Conservation (phyloP, 78 protist genomes). For the Isochrysis galbana region DNA sequence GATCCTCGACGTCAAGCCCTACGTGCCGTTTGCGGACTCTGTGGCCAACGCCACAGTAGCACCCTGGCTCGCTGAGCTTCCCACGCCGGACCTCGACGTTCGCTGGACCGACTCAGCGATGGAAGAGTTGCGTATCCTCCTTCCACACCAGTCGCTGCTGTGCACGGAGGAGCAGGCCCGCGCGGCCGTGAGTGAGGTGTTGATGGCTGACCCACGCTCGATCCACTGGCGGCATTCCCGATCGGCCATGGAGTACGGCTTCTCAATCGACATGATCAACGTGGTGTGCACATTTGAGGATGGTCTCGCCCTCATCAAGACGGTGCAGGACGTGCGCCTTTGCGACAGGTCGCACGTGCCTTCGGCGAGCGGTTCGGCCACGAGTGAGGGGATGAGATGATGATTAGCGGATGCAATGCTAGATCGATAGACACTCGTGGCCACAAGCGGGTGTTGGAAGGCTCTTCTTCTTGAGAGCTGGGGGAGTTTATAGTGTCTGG, state of each 20-base stretch:
- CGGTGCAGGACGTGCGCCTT: not conserved
- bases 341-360: not conserved
- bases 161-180: not conserved
- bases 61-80: not conserved
- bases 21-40: slow-evolving; percentile 15
- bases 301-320: not conserved
- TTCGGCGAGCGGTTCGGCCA: too few species aligned
- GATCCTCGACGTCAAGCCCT: slow-evolving; percentile 40
- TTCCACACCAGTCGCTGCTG: not conserved
- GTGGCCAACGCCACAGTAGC: not conserved
- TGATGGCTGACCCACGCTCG: not conserved
- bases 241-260: not conserved
- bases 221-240: not conserved
- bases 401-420: too few species aligned
- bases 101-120: not conserved
- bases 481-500: too few species aligned
- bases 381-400: too few species aligned
- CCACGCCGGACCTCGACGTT: not conserved
- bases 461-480: too few species aligned
- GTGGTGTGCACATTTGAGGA: not conserved
- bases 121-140: not conserved
- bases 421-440: too few species aligned
- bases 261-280: not conserved
- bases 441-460: too few species aligned
- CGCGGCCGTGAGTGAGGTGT: not conserved